Conservation (phyloP, 1,284 basidiomycete genomes). For the Leccinum huronense region DNA sequence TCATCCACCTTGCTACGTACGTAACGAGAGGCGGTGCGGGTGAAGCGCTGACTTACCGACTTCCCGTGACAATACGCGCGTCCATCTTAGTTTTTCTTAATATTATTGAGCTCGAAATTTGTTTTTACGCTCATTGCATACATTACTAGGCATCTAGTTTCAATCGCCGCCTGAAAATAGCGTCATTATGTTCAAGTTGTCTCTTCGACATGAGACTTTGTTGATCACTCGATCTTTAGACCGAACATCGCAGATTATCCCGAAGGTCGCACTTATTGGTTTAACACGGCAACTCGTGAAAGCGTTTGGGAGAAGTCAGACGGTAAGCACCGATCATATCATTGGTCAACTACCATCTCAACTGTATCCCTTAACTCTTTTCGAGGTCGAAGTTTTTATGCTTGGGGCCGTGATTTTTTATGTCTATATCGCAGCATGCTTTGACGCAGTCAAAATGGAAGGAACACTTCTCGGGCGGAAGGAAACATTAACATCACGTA, state of each 20-base stretch:
- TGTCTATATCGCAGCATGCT: slow-evolving; percentile 57
- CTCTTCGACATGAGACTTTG: neutral
- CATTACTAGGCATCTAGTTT: no score
- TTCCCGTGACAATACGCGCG: no score
- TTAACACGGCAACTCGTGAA: slow-evolving; percentile 71
- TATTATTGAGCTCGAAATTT: no score
- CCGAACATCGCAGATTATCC: slow-evolving; percentile 71
- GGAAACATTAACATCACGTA: slow-evolving; percentile 93
- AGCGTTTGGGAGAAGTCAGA: slow-evolving; percentile 90
- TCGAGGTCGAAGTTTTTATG: slow-evolving; percentile 60
- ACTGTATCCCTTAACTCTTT: slow-evolving; percentile 62
- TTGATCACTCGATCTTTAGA: slow-evolving; percentile 41
- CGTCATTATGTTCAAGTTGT: slow-evolving; percentile 30
- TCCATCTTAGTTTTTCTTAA: no score
- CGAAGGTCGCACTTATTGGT: slow-evolving; percentile 85
- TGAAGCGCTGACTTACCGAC: no score
- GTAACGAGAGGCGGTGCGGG: no score
- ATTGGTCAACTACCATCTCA: slow-evolving; percentile 10
- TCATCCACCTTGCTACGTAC: no score
- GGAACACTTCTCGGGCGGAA: slow-evolving; percentile 85
- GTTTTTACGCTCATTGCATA: no score
- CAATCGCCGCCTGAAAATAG: slow-evolving; percentile 27
- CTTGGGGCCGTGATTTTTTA: slow-evolving; percentile 1
- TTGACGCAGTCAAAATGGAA: slow-evolving; percentile 88
- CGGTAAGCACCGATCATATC: slow-evolving; percentile 44